Conservation (phyloP, 1,139 yeast species). For the Blastobotrys niveus region DNA sequence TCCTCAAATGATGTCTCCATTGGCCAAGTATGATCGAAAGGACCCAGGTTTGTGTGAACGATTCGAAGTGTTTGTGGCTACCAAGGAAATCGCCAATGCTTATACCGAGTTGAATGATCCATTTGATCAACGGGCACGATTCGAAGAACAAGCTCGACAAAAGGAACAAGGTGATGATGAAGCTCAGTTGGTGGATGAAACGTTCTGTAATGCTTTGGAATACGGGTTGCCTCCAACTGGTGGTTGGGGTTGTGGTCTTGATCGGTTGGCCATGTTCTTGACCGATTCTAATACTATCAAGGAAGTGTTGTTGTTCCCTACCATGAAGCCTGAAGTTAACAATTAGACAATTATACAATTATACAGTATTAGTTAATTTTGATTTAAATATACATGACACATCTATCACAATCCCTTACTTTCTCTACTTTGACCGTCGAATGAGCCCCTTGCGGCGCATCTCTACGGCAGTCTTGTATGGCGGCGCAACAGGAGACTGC, state of each 20-base stretch:
- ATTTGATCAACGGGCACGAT: slow-evolving; percentile 93
- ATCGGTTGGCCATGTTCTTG: slow-evolving; percentile 96
- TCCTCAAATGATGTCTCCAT: slow-evolving; percentile 99
- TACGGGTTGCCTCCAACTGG: slow-evolving; percentile 99
- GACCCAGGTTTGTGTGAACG: slow-evolving; percentile 95
- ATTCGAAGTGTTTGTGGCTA: slow-evolving; percentile 96
- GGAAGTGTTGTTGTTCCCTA: slow-evolving; percentile 97
- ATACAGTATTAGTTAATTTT: background rate
- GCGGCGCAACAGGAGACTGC: slow-evolving; percentile 94
- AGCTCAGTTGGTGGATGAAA: slow-evolving; percentile 94
- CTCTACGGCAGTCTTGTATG: slow-evolving; percentile 86
- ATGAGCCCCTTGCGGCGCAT: slow-evolving; percentile 71
- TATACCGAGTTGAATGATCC: slow-evolving; percentile 99
- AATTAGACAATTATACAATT: slow-evolving; percentile 19
- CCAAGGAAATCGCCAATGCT: slow-evolving; percentile 97
- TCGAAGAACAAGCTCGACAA: slow-evolving; percentile 98
- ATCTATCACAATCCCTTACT: background rate
- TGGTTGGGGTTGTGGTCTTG: slow-evolving; percentile 99
- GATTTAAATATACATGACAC: background rate
- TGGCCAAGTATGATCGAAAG: slow-evolving; percentile 92
- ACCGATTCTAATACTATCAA: slow-evolving; percentile 95
- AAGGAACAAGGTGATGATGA: slow-evolving; percentile 99
- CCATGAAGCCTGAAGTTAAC: slow-evolving; percentile 80
- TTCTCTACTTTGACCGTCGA: slow-evolving; percentile 19
- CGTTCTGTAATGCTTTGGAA: slow-evolving; percentile 95